Conservation (phyloP, 2,329 filamentous ascomycete genomes). For the Anisogramma anomala region DNA sequence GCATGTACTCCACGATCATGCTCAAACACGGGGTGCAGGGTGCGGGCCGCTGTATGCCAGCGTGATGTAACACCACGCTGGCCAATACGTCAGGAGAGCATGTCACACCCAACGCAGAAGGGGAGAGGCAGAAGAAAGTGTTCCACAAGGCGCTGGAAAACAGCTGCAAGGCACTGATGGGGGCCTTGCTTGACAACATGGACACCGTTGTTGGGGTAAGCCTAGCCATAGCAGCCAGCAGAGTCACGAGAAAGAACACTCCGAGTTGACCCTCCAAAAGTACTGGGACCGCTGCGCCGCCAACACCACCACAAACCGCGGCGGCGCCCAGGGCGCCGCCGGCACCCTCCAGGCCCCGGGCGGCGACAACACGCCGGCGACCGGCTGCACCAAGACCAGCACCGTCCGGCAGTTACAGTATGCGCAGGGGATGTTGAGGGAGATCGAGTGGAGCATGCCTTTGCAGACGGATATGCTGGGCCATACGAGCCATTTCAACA, state of each 20-base stretch:
- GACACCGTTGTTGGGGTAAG: conserved; percentile 28
- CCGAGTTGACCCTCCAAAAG: no score
- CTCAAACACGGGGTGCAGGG: no score
- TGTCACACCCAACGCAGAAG: conserved; percentile 25
- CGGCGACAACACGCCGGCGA: conserved; percentile 25
- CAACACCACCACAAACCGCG: neutral
- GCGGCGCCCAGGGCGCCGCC: conserved; percentile 21
- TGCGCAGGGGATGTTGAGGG: conserved; percentile 24
- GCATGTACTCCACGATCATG: no score
- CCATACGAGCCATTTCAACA: conserved; percentile 26
- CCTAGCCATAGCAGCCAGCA: no score
- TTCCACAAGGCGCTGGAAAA: conserved; percentile 29
- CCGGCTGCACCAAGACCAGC: no score
- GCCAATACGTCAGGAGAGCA: conserved; percentile 29
- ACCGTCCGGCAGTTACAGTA: no score
- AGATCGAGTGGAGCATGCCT: conserved; percentile 25
- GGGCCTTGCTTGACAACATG: conserved; percentile 28
- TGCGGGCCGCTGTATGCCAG: conserved; percentile 28
- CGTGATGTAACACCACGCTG: conserved; percentile 27
- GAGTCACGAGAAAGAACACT: no score
- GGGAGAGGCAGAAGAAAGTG: conserved; percentile 26
- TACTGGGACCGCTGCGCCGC: conserved; percentile 19
- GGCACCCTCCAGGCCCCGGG: conserved; percentile 26
- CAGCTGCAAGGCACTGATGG: conserved; percentile 29
- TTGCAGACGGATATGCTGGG: conserved; percentile 29